phyloP scores from a whole-genome alignment of 1,284 basidiomycete genomes.

The Ustilago loliicola region DNA sequence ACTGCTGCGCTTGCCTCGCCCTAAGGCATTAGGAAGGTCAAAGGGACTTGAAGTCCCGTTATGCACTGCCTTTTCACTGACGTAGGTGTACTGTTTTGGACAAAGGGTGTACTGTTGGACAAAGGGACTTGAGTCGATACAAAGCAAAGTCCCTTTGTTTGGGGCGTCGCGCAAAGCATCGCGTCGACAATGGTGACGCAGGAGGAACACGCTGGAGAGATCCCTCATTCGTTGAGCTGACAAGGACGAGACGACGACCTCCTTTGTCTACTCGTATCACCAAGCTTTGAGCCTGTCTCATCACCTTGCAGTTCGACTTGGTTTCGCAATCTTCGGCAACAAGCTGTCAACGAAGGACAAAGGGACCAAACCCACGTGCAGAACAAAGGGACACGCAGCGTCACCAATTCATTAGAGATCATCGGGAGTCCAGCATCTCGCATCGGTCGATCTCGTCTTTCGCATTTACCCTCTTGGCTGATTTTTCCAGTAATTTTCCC shows the following conservation, averaged over 20 bases:
- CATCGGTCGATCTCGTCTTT: background rate
- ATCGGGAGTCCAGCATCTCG: background rate
- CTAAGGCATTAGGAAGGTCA: background rate
- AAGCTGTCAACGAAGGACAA: slow-evolving; percentile 4
- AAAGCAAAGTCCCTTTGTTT: slow-evolving; percentile 26
- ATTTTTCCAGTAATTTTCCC: background rate
- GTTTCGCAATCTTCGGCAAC: background rate
- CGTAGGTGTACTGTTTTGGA: background rate
- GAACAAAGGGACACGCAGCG: background rate
- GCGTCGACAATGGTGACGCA: slow-evolving; percentile 30
- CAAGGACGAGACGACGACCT: background rate
- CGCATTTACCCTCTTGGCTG: background rate
- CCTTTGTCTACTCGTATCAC: background rate
- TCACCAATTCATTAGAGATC: background rate
- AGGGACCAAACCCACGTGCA: background rate
- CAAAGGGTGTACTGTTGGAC: background rate
- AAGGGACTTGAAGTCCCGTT: background rate
- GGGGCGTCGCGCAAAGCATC: slow-evolving; percentile 10
- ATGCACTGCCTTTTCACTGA: background rate
- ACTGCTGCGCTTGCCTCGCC: background rate
- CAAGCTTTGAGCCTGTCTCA: background rate
- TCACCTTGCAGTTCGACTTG: background rate
- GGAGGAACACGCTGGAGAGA: background rate
- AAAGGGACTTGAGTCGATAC: slow-evolving; percentile 3
- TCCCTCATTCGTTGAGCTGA: background rate